Base-by-base conservation (phyloP, 2,329 filamentous ascomycete genomes). In the Cladophialophora exuberans region DNA sequence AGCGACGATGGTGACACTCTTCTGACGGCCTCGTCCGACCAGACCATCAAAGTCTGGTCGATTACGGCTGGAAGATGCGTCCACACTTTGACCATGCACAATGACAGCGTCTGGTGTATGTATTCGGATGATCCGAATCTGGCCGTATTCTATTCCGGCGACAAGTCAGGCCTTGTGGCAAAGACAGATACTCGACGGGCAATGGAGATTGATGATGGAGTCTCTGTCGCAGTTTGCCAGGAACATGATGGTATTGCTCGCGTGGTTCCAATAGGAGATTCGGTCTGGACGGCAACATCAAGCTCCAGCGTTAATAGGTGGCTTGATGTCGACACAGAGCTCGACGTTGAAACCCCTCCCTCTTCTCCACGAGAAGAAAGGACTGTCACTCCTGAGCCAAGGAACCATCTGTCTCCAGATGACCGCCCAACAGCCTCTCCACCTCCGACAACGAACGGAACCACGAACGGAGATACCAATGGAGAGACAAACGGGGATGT, bases 51-150 rank as follows among this genome's bases (percentile, higher is more conserved):
- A 76, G 85, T 97, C 54, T 99, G 94, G 94, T 97, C 92, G 63
- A 86, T 97, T 64, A 94, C 89, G 9, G 93, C 91, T 18, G 94
- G 94, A 52, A 83, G 94, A 64, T 99, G 94, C 79, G 93, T 97
- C 87, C 90, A 97, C 73, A 99, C 94, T 0, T 82, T 99, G 65
- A 97, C 92, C 51, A 99, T 99, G 94, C 94, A 99, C 74, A 96
- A 96, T 68, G 91, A 96, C 68, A 97, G 92, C 69, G 90, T 99
- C 18, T 99, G 94, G 94, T 95, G 90, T 1, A 79, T 99, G 18
- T 96, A 88, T 72, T 97, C 94, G 0, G 86, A 93, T 50, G 85
- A 96, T 65, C 91, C 92, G 0, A 82, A 88, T 55, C 81, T 99
- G 3, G 87, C 87, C 7, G 83, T 96, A 25, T 97, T 99, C 72